These are phyloP conservation scores for Podospora fimiseda DNA, from an alignment of 495 filamentous ascomycete species.

Conservation along the genomic window DNA sequence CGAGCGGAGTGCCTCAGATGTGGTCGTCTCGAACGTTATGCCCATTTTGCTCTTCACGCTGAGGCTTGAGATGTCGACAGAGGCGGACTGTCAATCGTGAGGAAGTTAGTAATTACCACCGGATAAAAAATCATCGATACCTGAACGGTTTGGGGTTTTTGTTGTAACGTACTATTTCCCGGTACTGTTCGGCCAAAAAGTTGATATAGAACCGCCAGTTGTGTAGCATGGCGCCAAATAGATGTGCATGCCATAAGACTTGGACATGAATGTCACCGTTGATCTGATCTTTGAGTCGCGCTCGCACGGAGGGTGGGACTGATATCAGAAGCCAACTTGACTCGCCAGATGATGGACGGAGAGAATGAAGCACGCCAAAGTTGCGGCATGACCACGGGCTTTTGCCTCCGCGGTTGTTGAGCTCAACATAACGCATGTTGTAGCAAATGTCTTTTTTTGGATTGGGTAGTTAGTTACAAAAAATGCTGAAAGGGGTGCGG, in stretches of 20 bases:
- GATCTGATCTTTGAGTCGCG: background rate
- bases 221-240: background rate
- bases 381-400: background rate
- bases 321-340: background rate
- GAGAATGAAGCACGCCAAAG: background rate
- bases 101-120: no score
- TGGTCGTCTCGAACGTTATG: no score
- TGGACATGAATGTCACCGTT: background rate
- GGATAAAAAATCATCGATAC: no score
- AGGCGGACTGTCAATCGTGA: no score
- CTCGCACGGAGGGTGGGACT: background rate
- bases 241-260: background rate
- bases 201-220: constrained; percentile 4
- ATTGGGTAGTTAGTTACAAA: background rate
- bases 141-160: no score
- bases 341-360: no score
- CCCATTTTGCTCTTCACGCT: no score
- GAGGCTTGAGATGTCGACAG: background rate
- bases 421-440: constrained; percentile 1
- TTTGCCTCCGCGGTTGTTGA: background rate
- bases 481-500: no score
- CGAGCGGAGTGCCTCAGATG: no score
- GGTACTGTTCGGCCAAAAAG: background rate
- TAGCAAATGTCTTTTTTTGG: background rate
- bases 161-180: background rate